Base-by-base conservation (phyloP, 148 eudicot species). In the Heliamphora exappendiculata region DNA sequence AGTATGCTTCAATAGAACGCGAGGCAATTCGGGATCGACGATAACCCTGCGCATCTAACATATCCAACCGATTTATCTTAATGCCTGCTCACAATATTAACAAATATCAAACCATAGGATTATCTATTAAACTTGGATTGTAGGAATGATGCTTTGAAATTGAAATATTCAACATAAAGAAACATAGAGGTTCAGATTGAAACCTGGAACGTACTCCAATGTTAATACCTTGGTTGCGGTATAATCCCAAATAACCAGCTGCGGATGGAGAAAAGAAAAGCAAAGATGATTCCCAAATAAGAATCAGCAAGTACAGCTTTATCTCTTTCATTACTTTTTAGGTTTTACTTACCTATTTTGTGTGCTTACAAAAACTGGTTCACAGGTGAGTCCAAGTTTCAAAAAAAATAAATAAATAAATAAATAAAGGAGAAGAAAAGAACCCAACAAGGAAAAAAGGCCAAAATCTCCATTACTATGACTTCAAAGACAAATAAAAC, bases 121-220 rank as follows among this genome's bases (percentile, higher is more conserved):
- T 24, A 33, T 6, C 7, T 16, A 31, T 73, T 57, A 12, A 75
- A 33, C 39, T 54, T 34, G 22, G 65, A 39, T 24, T 26, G n/a
- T 45, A 37, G 24, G 28, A 26, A 47, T 71, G 44, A 51, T 34
- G 47, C 59, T 29, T 59, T 19, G n/a, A n/a, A n/a, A 64, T 42
- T 42, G 39, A 50, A 76, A 41, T 64, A 49, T 66, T 24, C 31
- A 73, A 66, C 31, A 19, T 17, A 67, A 34, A 65, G 22, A 37
- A 55, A 64, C 22, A 75, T 22, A 70, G 47, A 31, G 59, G 75
- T 65, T 74, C 34, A 78, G 80, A 78, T 17, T 75, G 75, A 74
- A 81, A 92, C 98, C 99, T 82, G 99, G 98, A 84, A 88, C 97
- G 74, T 91, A 96, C 85, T 96, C 99, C 85, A 96, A 73, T 26